Evolutionary conservation across 1,284 basidiomycete genomes (phyloP).

Genomic region (Stereum hirsutum): DNA sequence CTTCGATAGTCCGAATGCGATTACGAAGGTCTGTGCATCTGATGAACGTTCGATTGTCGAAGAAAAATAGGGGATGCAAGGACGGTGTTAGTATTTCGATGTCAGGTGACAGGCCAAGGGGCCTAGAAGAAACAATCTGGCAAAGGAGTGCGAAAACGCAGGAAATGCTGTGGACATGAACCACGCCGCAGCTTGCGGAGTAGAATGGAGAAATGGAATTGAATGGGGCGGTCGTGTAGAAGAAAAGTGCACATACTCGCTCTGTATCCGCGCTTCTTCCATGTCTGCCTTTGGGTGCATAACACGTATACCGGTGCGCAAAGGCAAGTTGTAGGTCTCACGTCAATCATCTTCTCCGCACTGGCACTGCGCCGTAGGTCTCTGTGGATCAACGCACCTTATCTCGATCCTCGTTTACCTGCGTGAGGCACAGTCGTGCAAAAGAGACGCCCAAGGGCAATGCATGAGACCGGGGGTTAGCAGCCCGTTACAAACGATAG

Average conservation of each 20-base stretch:
- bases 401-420: slow-evolving; percentile 75
- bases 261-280: slow-evolving; percentile 39
- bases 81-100: not conserved
- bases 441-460: too few relatives aligned
- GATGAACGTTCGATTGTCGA: not conserved
- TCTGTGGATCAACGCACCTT: slow-evolving; percentile 33
- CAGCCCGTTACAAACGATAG: slow-evolving; percentile 3
- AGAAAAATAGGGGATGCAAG: not conserved
- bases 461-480: slow-evolving; percentile 1
- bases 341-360: too few relatives aligned
- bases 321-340: too few relatives aligned
- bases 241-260: slow-evolving; percentile 39
- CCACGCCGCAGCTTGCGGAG: too few relatives aligned
- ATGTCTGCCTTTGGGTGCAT: slow-evolving; percentile 45
- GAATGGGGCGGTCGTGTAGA: not conserved
- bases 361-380: too few relatives aligned
- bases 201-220: not conserved
- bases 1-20: slow-evolving; percentile 58
- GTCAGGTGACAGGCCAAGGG: too few relatives aligned
- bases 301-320: too few relatives aligned
- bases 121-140: too few relatives aligned
- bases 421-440: too few relatives aligned
- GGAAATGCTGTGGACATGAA: too few relatives aligned
- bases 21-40: slow-evolving; percentile 19
- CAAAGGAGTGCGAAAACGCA: too few relatives aligned